Evolutionary conservation across 345 rosid species (phyloP), one percentile per base, ranked within the genome.

Genomic region (Corchorus capsularis): DNA sequence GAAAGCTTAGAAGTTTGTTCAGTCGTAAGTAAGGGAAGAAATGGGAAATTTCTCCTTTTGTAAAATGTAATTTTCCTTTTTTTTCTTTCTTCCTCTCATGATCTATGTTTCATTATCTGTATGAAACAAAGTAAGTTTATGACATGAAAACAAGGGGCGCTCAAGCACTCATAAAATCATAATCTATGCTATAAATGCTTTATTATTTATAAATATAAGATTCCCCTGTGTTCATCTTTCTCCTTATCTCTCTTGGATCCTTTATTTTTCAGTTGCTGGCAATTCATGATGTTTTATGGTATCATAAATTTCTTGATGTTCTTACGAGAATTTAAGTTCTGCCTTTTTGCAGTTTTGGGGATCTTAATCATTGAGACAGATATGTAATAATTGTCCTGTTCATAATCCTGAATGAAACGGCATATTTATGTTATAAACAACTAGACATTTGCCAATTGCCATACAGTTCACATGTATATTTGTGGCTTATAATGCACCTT

Each of bases 1-100:
- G 98, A 72, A 92, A 85, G 76, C 53, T 96, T 60, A 89, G 84
- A 77, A 86, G 88, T 76, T 77, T 96, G 82, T 89, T 93, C 74
- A 77, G 81, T 65, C 86, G 89, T 83, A 93, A 93, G 88, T 90
- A 87, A 78, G 64, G 69, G 55, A 68, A 34, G 71, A 50, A 52
- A 32, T 47, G 53, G 20, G 20, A 69, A 75, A 32, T 59, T 16
- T 4, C 5, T 34, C 43, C 47, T 76, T 52, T 49, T 79, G 83
- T 79, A 67, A 74, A 77, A 77, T 78, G 71, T 62, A 14, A 69
- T 15, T 50, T 69, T 15, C 43, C 55, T 3, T 56, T 9, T n/a
- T 0, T 7, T 15, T 52, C 46, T 41, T 43, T 57, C 85, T 53
- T 71, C 73, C 71, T 35, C 39, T 46, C 70, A 53, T 69, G 65